Evolutionary conservation across 1,284 basidiomycete species (phyloP), one percentile per base, ranked within the genome.

Genomic region (Heterobasidion parviporum): DNA sequence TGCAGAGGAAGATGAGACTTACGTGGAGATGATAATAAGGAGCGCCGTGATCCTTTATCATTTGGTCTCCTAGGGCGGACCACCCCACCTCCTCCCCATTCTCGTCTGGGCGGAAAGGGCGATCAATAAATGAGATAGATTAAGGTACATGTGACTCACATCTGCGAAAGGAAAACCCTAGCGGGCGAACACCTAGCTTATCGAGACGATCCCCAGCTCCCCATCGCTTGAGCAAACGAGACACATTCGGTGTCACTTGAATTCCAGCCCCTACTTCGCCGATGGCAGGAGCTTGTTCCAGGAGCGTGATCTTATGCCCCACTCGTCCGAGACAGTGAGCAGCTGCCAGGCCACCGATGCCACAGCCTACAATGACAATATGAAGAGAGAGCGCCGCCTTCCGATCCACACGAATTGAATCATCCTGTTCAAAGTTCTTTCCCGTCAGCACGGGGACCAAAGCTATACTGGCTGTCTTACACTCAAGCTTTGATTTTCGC

Each of bases 211-310:
- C 57, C 6, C 68, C 72, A 14, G 75, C 66, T 0, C 76, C 76
- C 75, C 76, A 78, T 15, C 72, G 65, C 7, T 63, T 59, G 18
- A 77, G 64, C 1, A 76, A 66, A 12, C 74, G 68, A 43, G 67
- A 68, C 26, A 74, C 64, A 64, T 79, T 79, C 6, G 77, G 77
- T 0, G 75, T 72, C 47, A 79, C 71, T 61, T 79, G 77, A 62
- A 80, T 80, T 33, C 78, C 78, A 0, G 78, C 78, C 50, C 78
- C 78, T 16, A 79, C 73, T 57, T 78, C 75, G 34, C 74, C 74
- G 12, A 79, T 70, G 1, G 66, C 67, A 1, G 67, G 49, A 0
- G 77, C 74, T 16, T 70, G 66, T 61, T 79, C 78, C 59, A 79
- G 62, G 20, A 79, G 66, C 1, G 74, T 77, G 36, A 79, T 66